A percentile compares a stretch with the other conserved stretches of the same genome.
phyloP scores from a whole-genome alignment of 2,329 filamentous ascomycete species.

The Lachnellula arida region DNA sequence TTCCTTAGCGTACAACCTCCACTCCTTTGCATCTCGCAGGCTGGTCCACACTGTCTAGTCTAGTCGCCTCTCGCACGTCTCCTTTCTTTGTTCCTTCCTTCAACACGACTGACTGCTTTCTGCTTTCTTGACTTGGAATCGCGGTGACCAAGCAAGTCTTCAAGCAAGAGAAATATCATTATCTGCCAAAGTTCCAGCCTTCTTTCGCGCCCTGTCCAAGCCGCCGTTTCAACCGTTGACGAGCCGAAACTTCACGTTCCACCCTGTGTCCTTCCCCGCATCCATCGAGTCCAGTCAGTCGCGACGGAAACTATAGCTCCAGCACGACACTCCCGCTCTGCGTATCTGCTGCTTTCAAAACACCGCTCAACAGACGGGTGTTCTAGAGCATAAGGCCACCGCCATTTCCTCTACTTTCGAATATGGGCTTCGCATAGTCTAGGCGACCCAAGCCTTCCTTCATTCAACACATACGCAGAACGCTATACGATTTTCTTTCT shows the following conservation, averaged over 20 bases:
- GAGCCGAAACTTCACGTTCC: slow-evolving; percentile 9
- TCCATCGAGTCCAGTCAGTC: slow-evolving; percentile 7
- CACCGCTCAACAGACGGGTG: slow-evolving; percentile 2
- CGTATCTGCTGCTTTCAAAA: neutral
- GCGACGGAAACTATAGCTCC: neutral
- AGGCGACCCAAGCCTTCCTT: slow-evolving; percentile 27
- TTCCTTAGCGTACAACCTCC: slow-evolving; percentile 1
- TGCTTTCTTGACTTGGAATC: too few species aligned
- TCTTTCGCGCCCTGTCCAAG: neutral
- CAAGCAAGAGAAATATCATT: too few species aligned
- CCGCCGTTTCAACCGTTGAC: neutral
- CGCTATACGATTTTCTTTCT: slow-evolving; percentile 21
- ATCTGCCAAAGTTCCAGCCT: neutral
- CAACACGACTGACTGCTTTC: too few species aligned
- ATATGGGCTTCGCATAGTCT: slow-evolving; percentile 31
- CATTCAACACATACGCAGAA: slow-evolving; percentile 20
- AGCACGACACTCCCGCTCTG: slow-evolving; percentile 1
- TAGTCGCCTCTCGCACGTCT: slow-evolving; percentile 3
- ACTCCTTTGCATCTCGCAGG: neutral
- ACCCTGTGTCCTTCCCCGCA: slow-evolving; percentile 16
- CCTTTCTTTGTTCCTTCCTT: neutral
- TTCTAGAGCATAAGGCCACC: slow-evolving; percentile 16
- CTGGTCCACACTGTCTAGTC: neutral
- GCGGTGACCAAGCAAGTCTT: too few species aligned
- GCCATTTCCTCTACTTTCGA: slow-evolving; percentile 17